These are phyloP conservation scores for Fusarium oxysporum DNA, from an alignment of 2,329 filamentous ascomycete genomes.

Conservation along the genomic window DNA sequence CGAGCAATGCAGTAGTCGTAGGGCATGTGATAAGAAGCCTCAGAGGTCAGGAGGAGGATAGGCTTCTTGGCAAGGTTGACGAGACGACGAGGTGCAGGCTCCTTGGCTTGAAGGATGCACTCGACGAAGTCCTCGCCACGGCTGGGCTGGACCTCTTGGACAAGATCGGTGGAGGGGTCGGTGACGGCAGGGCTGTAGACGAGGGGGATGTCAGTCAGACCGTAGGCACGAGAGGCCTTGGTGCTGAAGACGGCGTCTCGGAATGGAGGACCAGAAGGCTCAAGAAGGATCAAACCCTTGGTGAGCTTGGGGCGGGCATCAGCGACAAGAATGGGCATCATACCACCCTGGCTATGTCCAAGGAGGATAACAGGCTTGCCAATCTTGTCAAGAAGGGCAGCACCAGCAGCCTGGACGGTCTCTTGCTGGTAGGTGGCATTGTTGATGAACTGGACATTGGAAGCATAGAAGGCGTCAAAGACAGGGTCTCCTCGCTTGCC, in stretches of 20 bases:
- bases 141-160: conserved; percentile 18
- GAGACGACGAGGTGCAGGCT: conserved; percentile 39
- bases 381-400: conserved; percentile 57
- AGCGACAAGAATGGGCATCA: conserved; percentile 48
- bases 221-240: conserved; percentile 53
- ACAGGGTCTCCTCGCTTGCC: conserved; percentile 32
- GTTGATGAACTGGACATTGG: conserved; percentile 39
- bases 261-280: conserved; percentile 62
- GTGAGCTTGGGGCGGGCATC: conserved; percentile 53
- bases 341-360: conserved; percentile 60
- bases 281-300: conserved; percentile 56
- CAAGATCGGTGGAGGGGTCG: conserved; percentile 28
- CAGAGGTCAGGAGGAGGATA: conserved; percentile 35
- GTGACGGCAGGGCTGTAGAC: conserved; percentile 56
- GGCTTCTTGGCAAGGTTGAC: conserved; percentile 50
- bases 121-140: conserved; percentile 10
- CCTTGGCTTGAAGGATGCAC: conserved; percentile 30
- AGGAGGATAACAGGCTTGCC: conserved; percentile 54
- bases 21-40: conserved; percentile 38
- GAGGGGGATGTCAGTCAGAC: conserved; percentile 60
- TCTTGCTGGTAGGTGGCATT: conserved; percentile 38
- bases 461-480: conserved; percentile 41
- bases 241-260: conserved; percentile 52
- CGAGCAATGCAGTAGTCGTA: conserved; percentile 38
- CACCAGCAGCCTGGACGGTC: conserved; percentile 45